Base-by-base conservation (phyloP, 208 protist species). In the Trypanosoma cruzi region DNA sequence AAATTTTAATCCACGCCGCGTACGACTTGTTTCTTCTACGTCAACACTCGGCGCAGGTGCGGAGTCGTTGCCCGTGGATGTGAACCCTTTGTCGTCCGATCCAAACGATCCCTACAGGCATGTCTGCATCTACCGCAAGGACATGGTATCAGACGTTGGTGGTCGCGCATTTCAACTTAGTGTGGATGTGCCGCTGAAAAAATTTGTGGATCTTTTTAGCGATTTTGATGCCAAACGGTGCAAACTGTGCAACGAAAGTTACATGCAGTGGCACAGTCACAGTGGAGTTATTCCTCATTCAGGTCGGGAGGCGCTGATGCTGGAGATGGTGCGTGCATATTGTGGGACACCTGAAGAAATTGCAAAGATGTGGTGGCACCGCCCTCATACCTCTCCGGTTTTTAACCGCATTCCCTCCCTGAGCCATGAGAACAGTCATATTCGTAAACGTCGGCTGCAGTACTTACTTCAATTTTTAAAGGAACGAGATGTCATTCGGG, bases 161-260 rank as follows among this genome's bases (percentile, higher is more conserved):
- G 70, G 31, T 18, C 64, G n/a, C 26, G 60, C 61, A 31, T 63
- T 81, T 32, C 46, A 60, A 28, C 56, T 94, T 29, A 90, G 81
- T 59, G 75, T 96, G 1, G 87, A 96, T 69, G 78, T 90, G 0
- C 64, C 77, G 6, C 20, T 82, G 0, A 89, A 88, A 56, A 82
- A 80, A 3, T 89, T 94, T 62, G 29, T 79, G n/a, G 91, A 94
- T 37, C 68, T 87, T 68, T 96, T 96, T 68, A 82, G 73, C 62
- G 88, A 96, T 58, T 93, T 80, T 67, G 88, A 93, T 10, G 67
- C 63, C 8, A 88, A 88, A 57, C 86, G 88, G 5, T 96, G 91
- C 67, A 92, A 92, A 64, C 66, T 96, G 64, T 96, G 91, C 74
- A 96, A 94, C 67, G 91, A 96, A 64, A 70, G 81, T 32, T 92